phyloP scores from a whole-genome alignment of 2,329 filamentous ascomycete species.

The Rutstroemia sp. region DNA sequence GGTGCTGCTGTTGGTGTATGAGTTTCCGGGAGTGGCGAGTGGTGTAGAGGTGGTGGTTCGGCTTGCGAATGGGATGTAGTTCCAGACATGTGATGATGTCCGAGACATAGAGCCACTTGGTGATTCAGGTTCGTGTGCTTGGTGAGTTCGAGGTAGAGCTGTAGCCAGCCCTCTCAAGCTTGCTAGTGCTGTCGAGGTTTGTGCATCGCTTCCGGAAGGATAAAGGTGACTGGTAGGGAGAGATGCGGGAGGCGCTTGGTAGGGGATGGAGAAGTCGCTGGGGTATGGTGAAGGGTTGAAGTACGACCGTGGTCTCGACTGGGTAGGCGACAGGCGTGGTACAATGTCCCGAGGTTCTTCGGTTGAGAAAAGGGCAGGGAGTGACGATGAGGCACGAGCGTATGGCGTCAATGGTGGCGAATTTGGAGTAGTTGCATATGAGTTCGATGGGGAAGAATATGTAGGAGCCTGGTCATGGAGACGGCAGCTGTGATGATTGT shows the following conservation, averaged over 20 bases:
- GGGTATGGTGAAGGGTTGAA: constrained; percentile 36
- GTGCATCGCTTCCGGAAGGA: constrained; percentile 4
- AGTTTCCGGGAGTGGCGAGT: constrained; percentile 20
- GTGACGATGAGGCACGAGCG: constrained; percentile 25
- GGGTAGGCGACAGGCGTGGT: constrained; percentile 55
- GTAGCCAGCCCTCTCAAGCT: constrained; percentile 24
- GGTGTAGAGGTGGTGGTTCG: constrained; percentile 20
- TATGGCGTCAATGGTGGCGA: constrained; percentile 30
- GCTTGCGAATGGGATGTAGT: constrained; percentile 26
- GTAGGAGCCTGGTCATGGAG: constrained; percentile 23
- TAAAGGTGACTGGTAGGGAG: constrained; percentile 28
- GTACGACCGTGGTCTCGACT: constrained; percentile 51
- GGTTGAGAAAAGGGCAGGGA: constrained; percentile 34
- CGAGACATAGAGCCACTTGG: constrained; percentile 17
- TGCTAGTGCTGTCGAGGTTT: constrained; percentile 20
- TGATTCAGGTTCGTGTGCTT: constrained; percentile 5
- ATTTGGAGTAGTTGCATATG: constrained; percentile 18
- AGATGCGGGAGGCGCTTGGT: constrained; percentile 31
- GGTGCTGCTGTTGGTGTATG: constrained; percentile 15
- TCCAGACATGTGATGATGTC: constrained; percentile 23
- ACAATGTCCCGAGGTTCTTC: constrained; percentile 54
- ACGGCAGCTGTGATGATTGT: constrained; percentile 19
- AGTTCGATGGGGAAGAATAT: constrained; percentile 14
- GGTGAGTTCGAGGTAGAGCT: constrained; percentile 18
- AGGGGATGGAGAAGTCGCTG: constrained; percentile 16